Conservation (phyloP, 169 alveolate genomes). For the Eimeria sp. region DNA sequence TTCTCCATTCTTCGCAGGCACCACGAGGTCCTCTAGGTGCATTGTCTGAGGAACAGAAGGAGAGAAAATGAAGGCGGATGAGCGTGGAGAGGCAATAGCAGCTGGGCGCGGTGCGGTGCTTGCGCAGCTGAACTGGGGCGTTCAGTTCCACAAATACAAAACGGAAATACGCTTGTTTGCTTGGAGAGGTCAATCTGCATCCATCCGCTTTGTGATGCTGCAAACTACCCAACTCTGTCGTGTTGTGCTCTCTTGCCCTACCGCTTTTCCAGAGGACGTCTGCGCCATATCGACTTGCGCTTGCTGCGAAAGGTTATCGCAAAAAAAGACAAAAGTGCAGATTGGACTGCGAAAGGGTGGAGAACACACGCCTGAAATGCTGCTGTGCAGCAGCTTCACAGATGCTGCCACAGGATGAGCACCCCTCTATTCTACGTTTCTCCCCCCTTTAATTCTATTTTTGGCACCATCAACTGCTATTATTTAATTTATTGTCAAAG, state of each 20-base stretch:
- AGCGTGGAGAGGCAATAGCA: not conserved
- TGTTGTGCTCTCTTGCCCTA: not conserved
- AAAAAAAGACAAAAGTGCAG: not conserved
- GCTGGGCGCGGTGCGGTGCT: not conserved
- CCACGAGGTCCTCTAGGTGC: conserved; percentile 35
- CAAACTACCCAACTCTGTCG: not conserved
- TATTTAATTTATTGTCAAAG: not conserved
- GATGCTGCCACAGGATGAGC: not conserved
- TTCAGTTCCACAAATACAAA: not conserved
- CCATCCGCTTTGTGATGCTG: not conserved
- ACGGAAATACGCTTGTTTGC: not conserved
- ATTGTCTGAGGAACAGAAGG: conserved; percentile 8
- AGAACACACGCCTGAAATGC: not conserved
- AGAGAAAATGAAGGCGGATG: not conserved
- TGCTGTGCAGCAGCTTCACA: not conserved
- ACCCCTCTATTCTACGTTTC: not conserved
- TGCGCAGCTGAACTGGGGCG: not conserved
- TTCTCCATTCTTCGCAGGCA: conserved; percentile 53
- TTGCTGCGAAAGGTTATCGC: not conserved
- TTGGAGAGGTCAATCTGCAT: not conserved
- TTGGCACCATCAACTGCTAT: not conserved
- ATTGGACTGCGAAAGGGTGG: not conserved
- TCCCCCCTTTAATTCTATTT: not conserved
- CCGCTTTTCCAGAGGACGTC: conserved; percentile 10
- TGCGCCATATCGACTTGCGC: conserved; percentile 11